Percentiles rank a stretch among this genome's conserved stretches.
Evolutionary conservation across 345 rosid genomes (phyloP).

Genomic region (Firmiana major): DNA sequence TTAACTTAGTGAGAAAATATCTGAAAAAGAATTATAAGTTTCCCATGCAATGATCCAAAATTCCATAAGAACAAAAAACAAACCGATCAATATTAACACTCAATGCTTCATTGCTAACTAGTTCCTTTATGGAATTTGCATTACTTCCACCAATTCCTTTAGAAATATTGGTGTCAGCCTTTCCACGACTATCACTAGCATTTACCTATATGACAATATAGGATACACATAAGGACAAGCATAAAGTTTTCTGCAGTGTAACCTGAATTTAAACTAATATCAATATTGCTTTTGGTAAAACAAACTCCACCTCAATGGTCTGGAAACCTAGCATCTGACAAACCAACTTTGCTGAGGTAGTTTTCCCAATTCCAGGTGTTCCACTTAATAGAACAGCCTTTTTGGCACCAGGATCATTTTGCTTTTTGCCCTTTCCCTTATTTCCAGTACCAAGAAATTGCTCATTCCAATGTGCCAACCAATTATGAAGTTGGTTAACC

Average conservation of each 20-base stretch:
- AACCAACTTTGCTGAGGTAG: constrained; percentile 89
- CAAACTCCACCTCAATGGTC: constrained; percentile 67
- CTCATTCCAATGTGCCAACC: constrained; percentile 79
- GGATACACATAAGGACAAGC: background rate
- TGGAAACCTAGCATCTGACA: constrained; percentile 91
- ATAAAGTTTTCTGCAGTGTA: constrained; percentile 1
- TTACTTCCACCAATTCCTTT: constrained; percentile 96
- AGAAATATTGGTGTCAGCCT: constrained; percentile 70
- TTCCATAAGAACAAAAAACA: constrained; percentile 12
- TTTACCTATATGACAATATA: constrained; percentile 51
- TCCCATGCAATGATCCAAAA: constrained; percentile 3
- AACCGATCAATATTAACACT: constrained; percentile 58
- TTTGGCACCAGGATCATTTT: constrained; percentile 63
- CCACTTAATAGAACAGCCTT: constrained; percentile 90
- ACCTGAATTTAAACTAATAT: constrained; percentile 10
- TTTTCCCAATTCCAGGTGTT: constrained; percentile 96
- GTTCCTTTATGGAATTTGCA: constrained; percentile 92
- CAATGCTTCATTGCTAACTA: constrained; percentile 81
- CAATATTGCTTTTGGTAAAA: constrained; percentile 4
- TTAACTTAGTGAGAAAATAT: background rate
- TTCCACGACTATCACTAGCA: constrained; percentile 98
- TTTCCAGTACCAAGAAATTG: constrained; percentile 59
- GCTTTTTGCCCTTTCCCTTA: constrained; percentile 75
- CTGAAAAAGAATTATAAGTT: background rate
- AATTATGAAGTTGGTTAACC: constrained; percentile 86